These are phyloP conservation scores for Penicillium sp. DNA, from an alignment of 2,329 filamentous ascomycete genomes.

Conservation along the genomic window DNA sequence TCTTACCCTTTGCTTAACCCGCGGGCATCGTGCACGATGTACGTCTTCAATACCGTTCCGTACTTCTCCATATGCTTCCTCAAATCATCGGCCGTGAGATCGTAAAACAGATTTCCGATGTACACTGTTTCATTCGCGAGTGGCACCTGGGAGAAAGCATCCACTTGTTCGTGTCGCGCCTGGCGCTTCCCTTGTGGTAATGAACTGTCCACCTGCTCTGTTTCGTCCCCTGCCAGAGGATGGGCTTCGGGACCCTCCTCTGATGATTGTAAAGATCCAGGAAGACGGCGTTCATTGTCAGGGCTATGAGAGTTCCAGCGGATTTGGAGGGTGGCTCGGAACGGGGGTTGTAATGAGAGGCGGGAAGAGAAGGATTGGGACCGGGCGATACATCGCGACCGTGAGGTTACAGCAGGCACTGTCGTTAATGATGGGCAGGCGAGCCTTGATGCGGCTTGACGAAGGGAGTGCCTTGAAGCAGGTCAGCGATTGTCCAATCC, in stretches of 20 bases:
- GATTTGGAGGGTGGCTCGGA: conserved; percentile 7
- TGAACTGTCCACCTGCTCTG: background rate
- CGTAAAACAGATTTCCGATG: conserved; percentile 68
- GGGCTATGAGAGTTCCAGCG: conserved; percentile 16
- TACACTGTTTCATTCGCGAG: conserved; percentile 55
- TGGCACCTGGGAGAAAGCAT: conserved; percentile 3
- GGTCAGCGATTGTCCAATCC: conserved; percentile 3
- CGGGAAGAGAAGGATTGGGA: background rate
- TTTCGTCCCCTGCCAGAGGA: background rate
- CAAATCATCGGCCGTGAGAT: conserved; percentile 62
- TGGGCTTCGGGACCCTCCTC: background rate
- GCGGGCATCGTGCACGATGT: conserved; percentile 59
- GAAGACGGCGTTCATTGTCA: background rate
- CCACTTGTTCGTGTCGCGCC: background rate
- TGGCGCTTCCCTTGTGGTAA: conserved; percentile 8
- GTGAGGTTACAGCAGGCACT: conserved; percentile 37
- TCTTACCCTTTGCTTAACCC: conserved; percentile 68
- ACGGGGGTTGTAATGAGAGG: conserved; percentile 35
- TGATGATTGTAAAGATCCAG: background rate
- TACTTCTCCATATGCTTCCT: conserved; percentile 59
- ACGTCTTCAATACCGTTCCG: conserved; percentile 53
- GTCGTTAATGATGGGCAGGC: conserved; percentile 42
- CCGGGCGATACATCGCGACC: conserved; percentile 28
- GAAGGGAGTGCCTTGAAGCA: conserved; percentile 54
- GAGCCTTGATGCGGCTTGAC: conserved; percentile 57